Percentiles rank a stretch among this genome's conserved stretches.
These are phyloP conservation scores for Hordeum pubiflorum DNA, from an alignment of 202 grass and related monocot genomes.

Conservation along the genomic window DNA sequence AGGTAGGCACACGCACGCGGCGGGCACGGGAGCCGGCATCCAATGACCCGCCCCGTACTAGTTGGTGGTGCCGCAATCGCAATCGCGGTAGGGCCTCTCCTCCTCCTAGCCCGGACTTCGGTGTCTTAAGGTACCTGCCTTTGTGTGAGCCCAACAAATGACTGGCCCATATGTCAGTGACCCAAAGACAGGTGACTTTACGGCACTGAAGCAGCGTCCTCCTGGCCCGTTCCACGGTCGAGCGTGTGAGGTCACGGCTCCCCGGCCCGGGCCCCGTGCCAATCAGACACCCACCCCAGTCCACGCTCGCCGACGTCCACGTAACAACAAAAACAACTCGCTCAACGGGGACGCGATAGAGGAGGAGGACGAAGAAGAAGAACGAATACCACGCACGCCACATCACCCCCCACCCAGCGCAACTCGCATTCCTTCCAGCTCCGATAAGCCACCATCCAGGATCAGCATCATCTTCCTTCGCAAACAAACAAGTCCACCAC, in stretches of 20 bases:
- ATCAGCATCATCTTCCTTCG: background rate
- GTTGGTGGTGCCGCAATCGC: background rate
- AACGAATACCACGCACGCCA: background rate
- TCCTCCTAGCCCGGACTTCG: too few species aligned
- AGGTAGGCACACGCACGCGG: background rate
- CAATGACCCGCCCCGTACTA: background rate
- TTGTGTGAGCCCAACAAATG: too few species aligned
- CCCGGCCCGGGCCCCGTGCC: background rate
- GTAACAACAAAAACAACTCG: background rate
- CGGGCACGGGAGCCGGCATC: background rate
- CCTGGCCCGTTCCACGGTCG: background rate
- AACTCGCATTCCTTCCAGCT: background rate
- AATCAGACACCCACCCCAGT: background rate
- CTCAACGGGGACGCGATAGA: background rate
- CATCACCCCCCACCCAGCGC: background rate
- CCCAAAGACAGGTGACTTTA: too few species aligned
- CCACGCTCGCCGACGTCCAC: slow-evolving; percentile 2
- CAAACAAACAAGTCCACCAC: background rate
- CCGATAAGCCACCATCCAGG: background rate
- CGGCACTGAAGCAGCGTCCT: too few species aligned
- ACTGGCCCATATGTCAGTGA: too few species aligned
- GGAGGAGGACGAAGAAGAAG: too few species aligned
- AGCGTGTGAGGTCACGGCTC: background rate
- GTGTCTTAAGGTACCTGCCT: too few species aligned
- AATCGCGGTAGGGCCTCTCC: background rate